phyloP scores from a whole-genome alignment of 768 basidiomycete genomes.

The Tulasnella sp. region DNA sequence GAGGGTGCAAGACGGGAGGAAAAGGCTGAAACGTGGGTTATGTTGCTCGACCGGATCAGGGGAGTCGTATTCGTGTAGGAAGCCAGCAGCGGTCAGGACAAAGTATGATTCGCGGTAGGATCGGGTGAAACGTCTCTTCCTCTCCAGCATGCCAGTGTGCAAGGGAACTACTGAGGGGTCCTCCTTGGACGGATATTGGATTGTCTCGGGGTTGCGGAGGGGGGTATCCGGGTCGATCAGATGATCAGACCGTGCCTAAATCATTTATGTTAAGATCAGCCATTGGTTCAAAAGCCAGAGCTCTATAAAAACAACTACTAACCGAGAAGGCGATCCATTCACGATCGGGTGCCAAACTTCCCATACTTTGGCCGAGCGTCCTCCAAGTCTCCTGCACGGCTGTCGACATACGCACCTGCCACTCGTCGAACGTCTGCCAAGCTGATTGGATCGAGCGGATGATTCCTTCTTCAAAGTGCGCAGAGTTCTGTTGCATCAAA shows the following conservation, averaged over 20 bases:
- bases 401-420: conserved; percentile 69
- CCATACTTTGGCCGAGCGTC: conserved; percentile 59
- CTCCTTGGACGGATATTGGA: conserved; percentile 83
- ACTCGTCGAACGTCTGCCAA: conserved; percentile 95
- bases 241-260: conserved; percentile 71
- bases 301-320: background rate
- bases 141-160: conserved; percentile 81
- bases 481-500: conserved; percentile 96
- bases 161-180: conserved; percentile 78
- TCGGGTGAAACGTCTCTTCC: conserved; percentile 91
- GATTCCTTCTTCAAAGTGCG: conserved; percentile 94
- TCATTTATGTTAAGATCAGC: background rate
- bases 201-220: conserved; percentile 59
- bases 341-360: conserved; percentile 66
- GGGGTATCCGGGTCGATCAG: conserved; percentile 96
- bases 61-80: conserved; percentile 81
- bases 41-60: conserved; percentile 55
- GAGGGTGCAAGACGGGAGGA: conserved; percentile 90
- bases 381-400: conserved; percentile 68
- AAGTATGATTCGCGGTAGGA: conserved; percentile 78
- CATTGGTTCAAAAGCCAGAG: background rate
- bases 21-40: conserved; percentile 69
- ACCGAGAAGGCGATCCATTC: conserved; percentile 91
- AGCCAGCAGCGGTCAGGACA: conserved; percentile 90
- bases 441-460: conserved; percentile 91